Evolutionary conservation across 2,329 filamentous ascomycete genomes (phyloP).

Genomic region (Epichloe amarillans): DNA sequence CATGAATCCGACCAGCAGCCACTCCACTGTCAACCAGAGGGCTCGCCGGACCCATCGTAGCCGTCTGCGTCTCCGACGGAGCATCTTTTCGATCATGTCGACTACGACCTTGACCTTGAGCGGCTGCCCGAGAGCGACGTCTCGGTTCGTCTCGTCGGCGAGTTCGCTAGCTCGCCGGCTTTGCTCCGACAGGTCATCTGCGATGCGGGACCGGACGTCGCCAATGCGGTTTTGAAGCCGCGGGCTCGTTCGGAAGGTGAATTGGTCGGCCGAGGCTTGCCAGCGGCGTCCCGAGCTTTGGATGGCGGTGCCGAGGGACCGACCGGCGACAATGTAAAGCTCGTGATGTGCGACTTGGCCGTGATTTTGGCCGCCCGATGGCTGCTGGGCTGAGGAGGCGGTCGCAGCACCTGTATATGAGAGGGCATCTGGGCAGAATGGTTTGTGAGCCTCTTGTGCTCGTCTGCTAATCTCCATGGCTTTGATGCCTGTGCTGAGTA

Average conservation of each 20-base stretch:
- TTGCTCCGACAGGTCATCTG: conserved; percentile 41
- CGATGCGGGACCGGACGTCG: conserved; percentile 31
- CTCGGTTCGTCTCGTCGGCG: conserved; percentile 64
- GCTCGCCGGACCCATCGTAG: conserved; percentile 63
- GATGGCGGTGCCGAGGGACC: conserved; percentile 35
- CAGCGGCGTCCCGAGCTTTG: conserved; percentile 38
- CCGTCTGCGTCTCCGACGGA: conserved; percentile 51
- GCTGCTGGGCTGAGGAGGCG: conserved; percentile 9
- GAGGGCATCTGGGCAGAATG: conserved; percentile 15
- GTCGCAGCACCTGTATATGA: conserved; percentile 10
- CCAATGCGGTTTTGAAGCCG: conserved; percentile 37
- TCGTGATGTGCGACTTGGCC: conserved; percentile 25
- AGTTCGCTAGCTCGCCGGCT: conserved; percentile 60
- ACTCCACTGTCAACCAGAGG: conserved; percentile 76
- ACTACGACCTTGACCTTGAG: conserved; percentile 68
- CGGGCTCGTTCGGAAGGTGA: conserved; percentile 43
- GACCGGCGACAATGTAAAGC: conserved; percentile 38
- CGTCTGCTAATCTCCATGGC: conserved; percentile 65
- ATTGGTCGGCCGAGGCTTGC: conserved; percentile 45
- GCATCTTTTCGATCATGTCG: conserved; percentile 65
- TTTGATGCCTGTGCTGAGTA: conserved; percentile 80
- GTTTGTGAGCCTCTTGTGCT: conserved; percentile 35
- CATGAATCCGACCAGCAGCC: conserved; percentile 76
- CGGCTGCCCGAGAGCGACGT: conserved; percentile 64
- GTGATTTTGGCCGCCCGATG: conserved; percentile 15